Percentiles rank a stretch among this genome's conserved stretches.
Evolutionary conservation across 352 stramenopile species (phyloP).

Genomic region (Phytophthora hybrid): DNA sequence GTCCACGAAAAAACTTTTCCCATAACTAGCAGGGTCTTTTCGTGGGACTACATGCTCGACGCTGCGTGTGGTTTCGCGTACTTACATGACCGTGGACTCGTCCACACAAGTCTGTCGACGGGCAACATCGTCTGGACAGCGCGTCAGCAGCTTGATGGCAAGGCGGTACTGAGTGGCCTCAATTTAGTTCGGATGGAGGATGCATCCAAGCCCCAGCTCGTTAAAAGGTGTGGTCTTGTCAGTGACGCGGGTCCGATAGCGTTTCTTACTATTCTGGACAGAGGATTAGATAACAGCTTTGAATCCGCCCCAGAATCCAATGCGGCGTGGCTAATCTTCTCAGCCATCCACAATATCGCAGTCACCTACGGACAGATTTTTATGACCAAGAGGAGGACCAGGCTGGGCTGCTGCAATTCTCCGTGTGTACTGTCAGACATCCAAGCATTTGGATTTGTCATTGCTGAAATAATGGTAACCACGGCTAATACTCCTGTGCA

Average conservation of each 20-base stretch:
- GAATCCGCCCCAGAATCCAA: background rate
- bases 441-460: background rate
- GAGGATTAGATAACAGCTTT: background rate
- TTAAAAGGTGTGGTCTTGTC: background rate
- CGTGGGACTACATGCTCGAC: background rate
- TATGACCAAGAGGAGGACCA: background rate
- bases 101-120: background rate
- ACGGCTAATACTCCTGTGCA: background rate
- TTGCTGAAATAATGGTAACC: background rate
- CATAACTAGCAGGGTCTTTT: background rate
- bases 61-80: background rate
- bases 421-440: background rate
- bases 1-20: background rate
- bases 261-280: background rate
- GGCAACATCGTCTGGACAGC: background rate
- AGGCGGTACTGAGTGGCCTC: background rate
- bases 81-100: no score
- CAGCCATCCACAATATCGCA: background rate
- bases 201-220: background rate
- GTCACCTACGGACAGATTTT: background rate
- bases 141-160: background rate
- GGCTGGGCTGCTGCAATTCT: background rate
- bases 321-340: background rate
- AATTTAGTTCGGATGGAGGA: background rate
- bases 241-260: background rate